Base-by-base conservation (phyloP, 1,284 basidiomycete species). In the Ceratobasidium sp. region DNA sequence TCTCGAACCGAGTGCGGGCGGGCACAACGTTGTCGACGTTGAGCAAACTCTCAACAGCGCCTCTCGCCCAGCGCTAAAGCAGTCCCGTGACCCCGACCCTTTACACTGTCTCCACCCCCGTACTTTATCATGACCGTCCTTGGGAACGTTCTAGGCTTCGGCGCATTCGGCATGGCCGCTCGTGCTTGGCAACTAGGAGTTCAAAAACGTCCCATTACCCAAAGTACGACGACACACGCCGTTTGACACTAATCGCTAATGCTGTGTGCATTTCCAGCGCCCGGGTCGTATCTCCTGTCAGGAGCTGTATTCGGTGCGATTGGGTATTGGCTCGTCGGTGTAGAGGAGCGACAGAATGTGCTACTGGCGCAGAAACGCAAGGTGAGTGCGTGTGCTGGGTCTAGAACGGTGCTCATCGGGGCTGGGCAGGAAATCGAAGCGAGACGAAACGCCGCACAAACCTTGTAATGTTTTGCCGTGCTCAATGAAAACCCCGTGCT, bases 131-230 rank as follows among this genome's bases (percentile, higher is more conserved):
- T 82, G 82, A 77, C 81, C 31, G 79, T 83, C 74, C 77, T 83
- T 77, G 77, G 80, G 61, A 81, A 79, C 76, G 78, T 83, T 63
- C 76, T 82, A 77, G 83, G 83, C 43, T 82, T 82, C 76, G 78
- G 80, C 66, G 81, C 81, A 51, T 83, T 83, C 77, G 83, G 83
- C n/a, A 81, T 83, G 65, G 82, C 80, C 22, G 81, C 80, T 19
- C 79, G 83, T 76, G 80, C 79, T 77, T 82, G 83, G 77, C 82
- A 83, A 77, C 79, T 83, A 39, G 81, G 81, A 14, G 62, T 83
- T 49, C 82, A 82, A 76, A 81, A 82, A 78, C 79, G 82, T 56
- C 76, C 77, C 53, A 79, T 83, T 74, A 81, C 81, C 77, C 78
- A 79, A 29, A 78, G 82, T 83, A 74, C 64, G 81, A 78, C 14